phyloP scores from a whole-genome alignment of 108 stramenopile genomes.

The Schizochytrium sp. region DNA sequence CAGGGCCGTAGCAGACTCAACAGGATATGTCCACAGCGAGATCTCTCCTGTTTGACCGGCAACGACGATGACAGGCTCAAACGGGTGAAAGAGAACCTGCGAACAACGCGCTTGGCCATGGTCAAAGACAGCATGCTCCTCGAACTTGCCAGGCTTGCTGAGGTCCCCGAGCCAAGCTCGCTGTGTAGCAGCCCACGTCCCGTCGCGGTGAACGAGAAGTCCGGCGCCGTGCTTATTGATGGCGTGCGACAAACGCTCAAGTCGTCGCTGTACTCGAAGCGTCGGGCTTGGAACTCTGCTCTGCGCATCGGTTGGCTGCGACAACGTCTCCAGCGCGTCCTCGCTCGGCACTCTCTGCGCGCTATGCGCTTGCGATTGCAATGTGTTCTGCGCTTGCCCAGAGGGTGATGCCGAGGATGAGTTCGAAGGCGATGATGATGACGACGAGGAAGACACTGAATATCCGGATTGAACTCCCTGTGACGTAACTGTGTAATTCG shows the following conservation, averaged over 20 bases:
- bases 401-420: too few species aligned
- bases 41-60: conserved; percentile 64
- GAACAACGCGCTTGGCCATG: conserved; percentile 58
- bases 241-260: neutral
- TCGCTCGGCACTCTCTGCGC: too few species aligned
- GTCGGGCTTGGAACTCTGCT: neutral
- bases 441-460: too few species aligned
- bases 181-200: neutral
- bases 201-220: neutral
- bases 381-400: too few species aligned
- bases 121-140: conserved; percentile 57
- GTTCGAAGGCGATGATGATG: too few species aligned
- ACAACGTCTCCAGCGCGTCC: too few species aligned
- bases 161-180: neutral
- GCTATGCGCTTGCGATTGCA: too few species aligned
- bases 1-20: neutral
- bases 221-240: neutral
- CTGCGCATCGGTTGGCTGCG: neutral
- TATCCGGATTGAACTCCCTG: too few species aligned
- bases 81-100: conserved; percentile 78
- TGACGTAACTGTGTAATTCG: neutral
- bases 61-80: conserved; percentile 72
- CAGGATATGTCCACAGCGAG: conserved; percentile 67
- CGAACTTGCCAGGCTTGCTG: conserved; percentile 57
- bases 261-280: neutral